Evolutionary conservation across 1,284 basidiomycete genomes (phyloP).

Genomic region (Amylostereum areolatum): DNA sequence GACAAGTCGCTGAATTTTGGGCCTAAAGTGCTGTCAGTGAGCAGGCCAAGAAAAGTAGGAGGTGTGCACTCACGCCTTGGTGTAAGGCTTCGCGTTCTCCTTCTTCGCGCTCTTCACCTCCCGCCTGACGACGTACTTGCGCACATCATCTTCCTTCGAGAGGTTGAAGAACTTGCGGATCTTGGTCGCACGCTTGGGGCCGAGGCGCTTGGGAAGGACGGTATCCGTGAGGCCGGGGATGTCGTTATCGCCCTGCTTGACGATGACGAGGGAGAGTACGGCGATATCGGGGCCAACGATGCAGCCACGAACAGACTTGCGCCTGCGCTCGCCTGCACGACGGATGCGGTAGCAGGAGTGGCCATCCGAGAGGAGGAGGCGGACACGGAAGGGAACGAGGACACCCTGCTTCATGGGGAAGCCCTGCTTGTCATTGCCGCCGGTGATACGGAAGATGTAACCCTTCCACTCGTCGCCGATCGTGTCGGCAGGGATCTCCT

Average conservation of each 20-base stretch:
- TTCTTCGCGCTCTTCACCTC: conserved; percentile 91
- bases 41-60: not conserved
- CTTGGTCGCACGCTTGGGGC: conserved; percentile 93
- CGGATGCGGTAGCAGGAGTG: conserved; percentile 97
- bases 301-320: conserved; percentile 98
- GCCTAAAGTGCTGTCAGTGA: conserved; percentile 33
- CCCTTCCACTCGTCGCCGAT: conserved; percentile 97
- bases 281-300: conserved; percentile 97
- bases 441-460: conserved; percentile 95
- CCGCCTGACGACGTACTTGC: conserved; percentile 92
- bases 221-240: conserved; percentile 92
- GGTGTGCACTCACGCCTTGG: conserved; percentile 81
- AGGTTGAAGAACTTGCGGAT: conserved; percentile 99
- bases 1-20: conserved; percentile 89
- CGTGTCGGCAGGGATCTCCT: conserved; percentile 89
- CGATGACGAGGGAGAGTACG: conserved; percentile 90
- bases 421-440: conserved; percentile 95
- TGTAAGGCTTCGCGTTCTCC: conserved; percentile 91
- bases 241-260: conserved; percentile 94
- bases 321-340: conserved; percentile 93
- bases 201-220: conserved; percentile 92
- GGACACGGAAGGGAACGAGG: conserved; percentile 90
- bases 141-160: conserved; percentile 96
- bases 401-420: conserved; percentile 99
- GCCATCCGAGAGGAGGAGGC: conserved; percentile 89